These are phyloP conservation scores for Penicillium robsamsonii DNA, from an alignment of 495 filamentous ascomycete species.

Conservation along the genomic window DNA sequence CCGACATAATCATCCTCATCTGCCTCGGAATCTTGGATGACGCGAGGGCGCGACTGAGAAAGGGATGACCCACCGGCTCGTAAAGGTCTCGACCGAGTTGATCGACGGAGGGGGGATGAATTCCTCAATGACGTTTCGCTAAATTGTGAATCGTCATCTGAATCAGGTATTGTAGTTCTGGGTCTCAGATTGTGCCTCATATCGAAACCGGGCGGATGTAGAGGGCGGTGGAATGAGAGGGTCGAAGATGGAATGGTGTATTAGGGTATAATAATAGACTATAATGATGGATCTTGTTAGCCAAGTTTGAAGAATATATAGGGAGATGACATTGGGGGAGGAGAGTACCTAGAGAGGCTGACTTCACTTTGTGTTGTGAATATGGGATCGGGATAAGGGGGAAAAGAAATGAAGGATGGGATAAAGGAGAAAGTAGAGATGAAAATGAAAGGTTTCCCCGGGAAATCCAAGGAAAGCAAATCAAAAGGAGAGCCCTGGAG, in stretches of 20 bases:
- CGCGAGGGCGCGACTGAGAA: slow-evolving; percentile 17
- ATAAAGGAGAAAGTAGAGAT: not conserved
- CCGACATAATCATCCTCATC: slow-evolving; percentile 19
- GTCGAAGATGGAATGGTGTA: not conserved
- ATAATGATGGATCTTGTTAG: not conserved
- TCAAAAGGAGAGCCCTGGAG: not conserved
- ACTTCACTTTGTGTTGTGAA: not conserved
- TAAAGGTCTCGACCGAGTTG: slow-evolving; percentile 24
- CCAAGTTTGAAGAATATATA: not conserved
- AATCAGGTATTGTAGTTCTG: slow-evolving; percentile 22
- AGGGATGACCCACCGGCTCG: slow-evolving; percentile 26
- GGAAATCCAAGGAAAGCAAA: not conserved
- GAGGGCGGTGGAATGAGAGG: not conserved
- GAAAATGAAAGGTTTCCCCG: not conserved
- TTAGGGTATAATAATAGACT: not conserved
- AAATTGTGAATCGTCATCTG: slow-evolving; percentile 22
- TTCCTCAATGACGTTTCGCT: slow-evolving; percentile 20
- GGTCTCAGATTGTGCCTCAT: slow-evolving; percentile 18
- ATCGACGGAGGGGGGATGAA: slow-evolving; percentile 21
- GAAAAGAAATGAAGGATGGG: not conserved
- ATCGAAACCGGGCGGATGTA: not conserved
- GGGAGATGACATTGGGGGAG: not conserved
- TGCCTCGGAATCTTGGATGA: slow-evolving; percentile 28
- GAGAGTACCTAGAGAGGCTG: not conserved
- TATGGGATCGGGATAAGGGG: not conserved